Conservation (phyloP, 495 filamentous ascomycete species). For the Penicillium antarcticum region DNA sequence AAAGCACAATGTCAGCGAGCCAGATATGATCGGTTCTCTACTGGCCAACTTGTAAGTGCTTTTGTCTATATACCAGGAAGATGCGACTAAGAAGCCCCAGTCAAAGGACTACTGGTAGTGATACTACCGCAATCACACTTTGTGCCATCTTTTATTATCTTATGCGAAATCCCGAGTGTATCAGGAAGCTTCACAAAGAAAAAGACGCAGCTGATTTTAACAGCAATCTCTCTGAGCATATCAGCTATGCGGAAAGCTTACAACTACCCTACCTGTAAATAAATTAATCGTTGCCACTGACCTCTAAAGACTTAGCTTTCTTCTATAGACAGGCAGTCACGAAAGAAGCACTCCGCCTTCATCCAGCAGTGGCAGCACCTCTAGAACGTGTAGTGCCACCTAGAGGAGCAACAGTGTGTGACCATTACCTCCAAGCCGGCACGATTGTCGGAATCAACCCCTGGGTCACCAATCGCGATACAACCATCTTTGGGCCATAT, state of each 20-base stretch:
- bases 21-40: too few relatives aligned
- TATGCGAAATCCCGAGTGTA: slow-evolving; percentile 27
- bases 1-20: too few relatives aligned
- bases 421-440: slow-evolving; percentile 8
- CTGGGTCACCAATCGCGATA: slow-evolving; percentile 26
- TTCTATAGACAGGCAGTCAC: slow-evolving; percentile 6
- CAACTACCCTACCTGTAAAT: slow-evolving; percentile 11
- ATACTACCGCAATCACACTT: slow-evolving; percentile 46
- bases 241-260: slow-evolving; percentile 11
- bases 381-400: slow-evolving; percentile 15
- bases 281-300: too few relatives aligned
- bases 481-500: slow-evolving; percentile 47
- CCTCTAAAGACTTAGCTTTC: too few relatives aligned
- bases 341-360: slow-evolving; percentile 20
- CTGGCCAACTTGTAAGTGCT: too few relatives aligned
- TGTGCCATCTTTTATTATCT: slow-evolving; percentile 47
- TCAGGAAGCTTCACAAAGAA: slow-evolving; percentile 4
- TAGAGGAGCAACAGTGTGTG: slow-evolving; percentile 10
- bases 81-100: too few relatives aligned
- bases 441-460: slow-evolving; percentile 24
- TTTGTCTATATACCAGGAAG: too few relatives aligned
- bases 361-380: slow-evolving; percentile 10
- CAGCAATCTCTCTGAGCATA: background rate
- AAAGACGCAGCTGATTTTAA: slow-evolving; percentile 3
- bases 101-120: slow-evolving; percentile 34